phyloP scores from a whole-genome alignment of 495 filamentous ascomycete species.

The Letharia columbiana region DNA sequence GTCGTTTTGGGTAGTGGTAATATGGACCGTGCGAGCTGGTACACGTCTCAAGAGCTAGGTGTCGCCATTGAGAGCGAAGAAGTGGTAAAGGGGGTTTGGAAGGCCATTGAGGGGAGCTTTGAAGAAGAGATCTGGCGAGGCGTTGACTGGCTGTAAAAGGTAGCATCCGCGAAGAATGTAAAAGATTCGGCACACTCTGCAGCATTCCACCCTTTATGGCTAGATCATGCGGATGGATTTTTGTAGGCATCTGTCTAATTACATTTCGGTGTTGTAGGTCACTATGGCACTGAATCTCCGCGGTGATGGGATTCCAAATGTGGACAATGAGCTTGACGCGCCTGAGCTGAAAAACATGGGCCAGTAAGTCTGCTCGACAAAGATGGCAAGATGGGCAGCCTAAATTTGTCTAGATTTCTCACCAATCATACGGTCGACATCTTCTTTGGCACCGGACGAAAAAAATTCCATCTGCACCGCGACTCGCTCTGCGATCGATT shows the following conservation, averaged over 20 bases:
- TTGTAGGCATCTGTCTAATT: no score
- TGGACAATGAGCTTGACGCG: neutral
- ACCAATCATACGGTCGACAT: neutral
- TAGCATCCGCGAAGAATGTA: neutral
- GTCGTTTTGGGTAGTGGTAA: conserved; percentile 65
- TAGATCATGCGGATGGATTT: no score
- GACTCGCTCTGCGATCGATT: conserved; percentile 1
- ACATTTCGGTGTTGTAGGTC: neutral
- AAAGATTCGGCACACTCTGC: neutral
- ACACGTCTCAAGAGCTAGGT: conserved; percentile 68
- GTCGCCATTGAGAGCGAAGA: conserved; percentile 48
- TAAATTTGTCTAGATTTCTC: neutral
- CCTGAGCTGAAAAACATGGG: neutral
- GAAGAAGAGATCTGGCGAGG: neutral
- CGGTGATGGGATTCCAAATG: neutral
- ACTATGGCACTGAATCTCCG: neutral
- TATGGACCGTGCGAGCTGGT: conserved; percentile 69
- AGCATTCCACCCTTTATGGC: no score
- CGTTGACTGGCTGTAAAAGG: conserved; percentile 6
- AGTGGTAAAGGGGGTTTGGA: conserved; percentile 37
- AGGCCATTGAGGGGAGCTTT: neutral
- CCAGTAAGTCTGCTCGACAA: neutral
- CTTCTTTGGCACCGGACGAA: neutral
- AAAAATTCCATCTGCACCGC: conserved; percentile 4
- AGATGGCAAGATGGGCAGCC: neutral